Conservation (phyloP, 768 basidiomycete species). For the Mycena floridula region DNA sequence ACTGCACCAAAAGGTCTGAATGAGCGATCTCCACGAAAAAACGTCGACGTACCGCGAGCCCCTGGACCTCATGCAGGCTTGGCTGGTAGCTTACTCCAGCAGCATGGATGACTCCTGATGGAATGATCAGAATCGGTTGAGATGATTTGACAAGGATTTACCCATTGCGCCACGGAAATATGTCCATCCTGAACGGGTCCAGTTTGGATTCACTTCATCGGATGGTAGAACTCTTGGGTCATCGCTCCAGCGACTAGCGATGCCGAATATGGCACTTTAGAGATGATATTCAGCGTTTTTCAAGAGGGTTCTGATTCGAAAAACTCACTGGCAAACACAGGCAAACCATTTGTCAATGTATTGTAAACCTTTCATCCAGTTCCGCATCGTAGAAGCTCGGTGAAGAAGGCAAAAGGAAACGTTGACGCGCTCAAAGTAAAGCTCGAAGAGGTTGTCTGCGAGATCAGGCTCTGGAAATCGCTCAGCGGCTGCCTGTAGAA, state of each 20-base stretch:
- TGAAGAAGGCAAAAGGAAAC: conserved; percentile 63
- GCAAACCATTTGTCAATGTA: conserved; percentile 54
- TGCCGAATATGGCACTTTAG: conserved; percentile 66
- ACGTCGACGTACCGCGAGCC: not conserved
- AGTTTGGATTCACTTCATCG: conserved; percentile 19
- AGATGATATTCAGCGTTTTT: no score
- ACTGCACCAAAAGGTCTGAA: conserved; percentile 23
- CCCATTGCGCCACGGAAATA: conserved; percentile 49
- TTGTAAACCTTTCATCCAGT: conserved; percentile 50
- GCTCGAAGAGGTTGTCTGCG: conserved; percentile 47
- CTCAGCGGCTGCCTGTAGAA: no score
- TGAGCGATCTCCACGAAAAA: conserved; percentile 4
- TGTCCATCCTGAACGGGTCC: conserved; percentile 52
- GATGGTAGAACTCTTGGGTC: conserved; percentile 52
- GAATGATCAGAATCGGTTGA: conserved; percentile 5
- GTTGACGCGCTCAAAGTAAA: conserved; percentile 65
- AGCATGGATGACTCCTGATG: conserved; percentile 40
- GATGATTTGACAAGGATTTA: not conserved
- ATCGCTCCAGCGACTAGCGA: conserved; percentile 60
- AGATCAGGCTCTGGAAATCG: conserved; percentile 64
- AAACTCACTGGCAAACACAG: conserved; percentile 50
- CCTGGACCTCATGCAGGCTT: conserved; percentile 15
- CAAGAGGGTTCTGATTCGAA: no score
- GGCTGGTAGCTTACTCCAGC: conserved; percentile 45
- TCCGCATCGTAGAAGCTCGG: conserved; percentile 58